phyloP scores from a whole-genome alignment of 306 rosid species.

The Senna tora region DNA sequence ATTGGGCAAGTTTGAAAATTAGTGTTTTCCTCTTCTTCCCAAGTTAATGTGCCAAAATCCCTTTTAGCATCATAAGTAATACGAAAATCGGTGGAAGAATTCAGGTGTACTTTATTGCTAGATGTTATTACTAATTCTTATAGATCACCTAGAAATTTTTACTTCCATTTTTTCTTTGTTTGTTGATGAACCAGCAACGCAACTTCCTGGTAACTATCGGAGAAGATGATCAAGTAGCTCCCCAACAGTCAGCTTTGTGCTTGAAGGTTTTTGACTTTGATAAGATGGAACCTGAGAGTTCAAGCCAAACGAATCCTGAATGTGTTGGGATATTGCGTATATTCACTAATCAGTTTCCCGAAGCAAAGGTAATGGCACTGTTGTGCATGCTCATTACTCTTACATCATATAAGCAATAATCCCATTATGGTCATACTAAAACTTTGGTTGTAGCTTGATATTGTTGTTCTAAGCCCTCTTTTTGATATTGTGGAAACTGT shows the following conservation, averaged over 20 bases:
- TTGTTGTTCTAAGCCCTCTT: background rate
- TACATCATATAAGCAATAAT: conserved; percentile 22
- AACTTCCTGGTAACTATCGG: conserved; percentile 83
- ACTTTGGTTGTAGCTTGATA: conserved; percentile 3
- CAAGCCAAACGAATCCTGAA: conserved; percentile 80
- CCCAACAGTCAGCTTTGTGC: conserved; percentile 78
- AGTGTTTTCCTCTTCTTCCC: background rate
- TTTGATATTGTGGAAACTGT: conserved; percentile 35
- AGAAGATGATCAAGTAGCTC: conserved; percentile 79
- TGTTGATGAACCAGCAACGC: conserved; percentile 71
- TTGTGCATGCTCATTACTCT: conserved; percentile 12
- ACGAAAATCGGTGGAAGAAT: conserved; percentile 16
- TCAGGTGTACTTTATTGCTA: conserved; percentile 1
- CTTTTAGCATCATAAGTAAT: background rate
- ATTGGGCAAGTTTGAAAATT: background rate
- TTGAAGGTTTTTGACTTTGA: conserved; percentile 95
- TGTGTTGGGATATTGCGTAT: conserved; percentile 95
- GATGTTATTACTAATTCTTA: background rate
- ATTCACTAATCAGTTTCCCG: conserved; percentile 92
- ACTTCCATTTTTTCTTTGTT: conserved; percentile 20
- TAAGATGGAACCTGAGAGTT: conserved; percentile 83
- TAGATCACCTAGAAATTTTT: conserved; percentile 11
- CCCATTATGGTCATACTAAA: background rate
- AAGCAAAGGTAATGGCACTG: conserved; percentile 69
- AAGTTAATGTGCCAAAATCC: conserved; percentile 8